Conservation (phyloP, 108 stramenopile genomes). For the Conticribra weissflogii region DNA sequence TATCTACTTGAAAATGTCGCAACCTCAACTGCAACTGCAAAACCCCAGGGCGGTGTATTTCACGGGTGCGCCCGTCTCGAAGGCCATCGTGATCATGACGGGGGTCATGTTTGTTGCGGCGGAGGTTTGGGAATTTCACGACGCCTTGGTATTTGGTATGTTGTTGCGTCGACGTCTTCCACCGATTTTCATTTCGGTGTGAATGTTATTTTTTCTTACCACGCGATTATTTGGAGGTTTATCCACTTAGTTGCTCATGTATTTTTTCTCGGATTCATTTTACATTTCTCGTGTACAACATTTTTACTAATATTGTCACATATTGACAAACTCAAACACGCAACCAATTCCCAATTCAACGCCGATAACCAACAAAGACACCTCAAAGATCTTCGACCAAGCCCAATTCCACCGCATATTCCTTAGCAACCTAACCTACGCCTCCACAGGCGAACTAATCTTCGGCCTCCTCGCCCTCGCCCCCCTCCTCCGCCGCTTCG, state of each 20-base stretch:
- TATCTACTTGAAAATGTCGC: no score
- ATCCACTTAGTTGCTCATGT: no score
- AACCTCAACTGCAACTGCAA: slow-evolving; percentile 24
- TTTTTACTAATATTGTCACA: no score
- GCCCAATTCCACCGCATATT: slow-evolving; percentile 52
- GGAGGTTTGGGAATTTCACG: slow-evolving; percentile 42
- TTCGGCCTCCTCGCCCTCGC: slow-evolving; percentile 57
- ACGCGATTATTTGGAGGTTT: background rate
- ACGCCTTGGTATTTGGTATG: slow-evolving; percentile 48
- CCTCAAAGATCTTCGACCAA: slow-evolving; percentile 38
- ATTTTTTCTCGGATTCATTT: no score
- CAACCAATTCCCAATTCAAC: no score
- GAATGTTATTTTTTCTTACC: background rate
- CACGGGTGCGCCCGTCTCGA: slow-evolving; percentile 68
- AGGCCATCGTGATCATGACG: slow-evolving; percentile 48
- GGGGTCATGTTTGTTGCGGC: slow-evolving; percentile 45
- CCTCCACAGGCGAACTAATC: slow-evolving; percentile 59
- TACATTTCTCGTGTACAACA: no score
- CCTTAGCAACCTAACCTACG: slow-evolving; percentile 55
- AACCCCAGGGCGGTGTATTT: slow-evolving; percentile 52
- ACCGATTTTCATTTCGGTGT: background rate
- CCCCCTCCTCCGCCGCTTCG: slow-evolving; percentile 56
- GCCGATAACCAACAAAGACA: no score
- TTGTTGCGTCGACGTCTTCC: background rate
- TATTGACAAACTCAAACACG: no score